Base-by-base conservation (phyloP, 2,329 filamentous ascomycete species). In the Dendrostoma leiphaemia region DNA sequence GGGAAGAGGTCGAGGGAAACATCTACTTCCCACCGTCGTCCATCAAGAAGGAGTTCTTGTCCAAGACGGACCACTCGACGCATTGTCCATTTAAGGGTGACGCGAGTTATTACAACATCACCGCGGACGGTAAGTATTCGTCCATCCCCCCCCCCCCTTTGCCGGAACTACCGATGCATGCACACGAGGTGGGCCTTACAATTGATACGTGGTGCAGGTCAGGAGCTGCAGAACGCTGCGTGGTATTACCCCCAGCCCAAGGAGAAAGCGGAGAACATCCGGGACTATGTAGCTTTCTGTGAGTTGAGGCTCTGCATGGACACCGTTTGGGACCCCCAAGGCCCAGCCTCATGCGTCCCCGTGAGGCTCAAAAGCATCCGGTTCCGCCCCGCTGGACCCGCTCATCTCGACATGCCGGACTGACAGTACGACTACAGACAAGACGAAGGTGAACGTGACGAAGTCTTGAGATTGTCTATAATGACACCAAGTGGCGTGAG, bases 221-320 rank as follows among this genome's bases (percentile, higher is more conserved):
- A 71, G 6, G 73, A 75, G 48, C 56, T 81, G 19, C 68, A 74
- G 32, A 79, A 84, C 57, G 79, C 77, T 2, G 82, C 80, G 0
- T 85, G 82, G 82, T 84, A 79, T 59, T 85, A 85, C 58, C 73
- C 80, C 3, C 63, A 74, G 38, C 74, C 81, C 1, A 69, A 69
- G 61, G 74, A 75, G 51, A 74, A 75, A 23, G 76, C 74, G 41
- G 74, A 75, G 28, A 66, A 73, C 49, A 81, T 85, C 60, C 78
- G 77, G 63, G 76, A 75, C 40, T 72, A 80, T 61, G 77, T 85
- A 35, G 81, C 82, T 4, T 85, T 85, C 61, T 83, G 81, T 78
- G 67, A 75, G 80, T 63, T 15, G 48, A 35, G 29, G 24, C 17
- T 35, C 28, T 19, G 19, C 17, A n/a, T n/a, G n/a, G n/a, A n/a